Evolutionary conservation across 768 basidiomycete species (phyloP), one percentile per base, ranked within the genome.

Genomic region (Mycena kentingensis): DNA sequence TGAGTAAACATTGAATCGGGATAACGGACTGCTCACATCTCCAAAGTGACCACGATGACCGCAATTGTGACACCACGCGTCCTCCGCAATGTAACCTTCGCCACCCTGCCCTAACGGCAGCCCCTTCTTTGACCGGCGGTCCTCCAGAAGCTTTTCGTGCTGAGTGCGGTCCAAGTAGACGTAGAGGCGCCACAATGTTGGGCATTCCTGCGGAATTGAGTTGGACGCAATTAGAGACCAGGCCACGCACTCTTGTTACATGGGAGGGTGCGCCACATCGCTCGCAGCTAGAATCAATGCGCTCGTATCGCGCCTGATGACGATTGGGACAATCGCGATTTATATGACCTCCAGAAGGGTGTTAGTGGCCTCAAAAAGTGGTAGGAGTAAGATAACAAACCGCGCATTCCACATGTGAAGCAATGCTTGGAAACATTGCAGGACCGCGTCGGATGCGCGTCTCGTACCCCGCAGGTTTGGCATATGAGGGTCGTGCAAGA

Each of bases 41-140:
- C 90, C 90, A 65, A 87, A 79, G 67, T 93, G 90, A 3, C 88
- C 90, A 45, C 67, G 67, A 25, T 71, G 71, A 35, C 87, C 90
- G 58, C 90, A 93, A 59, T 88, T 88, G 64, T 90, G 89, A 65
- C 90, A 93, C 87, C 87, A 92, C 59, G 82, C 75, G 62, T 89
- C 88, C 28, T 69, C 67, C 4, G 80, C 86, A 48, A 92, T 84
- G 66, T 87, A 90, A 5, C 85, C 88, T 65, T 91, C 90, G 10
- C 89, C 87, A 13, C 90, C 89, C 49, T 84, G 63, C 11, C 89
- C 88, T 6, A 89, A 67, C 12, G 64, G 62, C 5, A 84, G 63
- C 3, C 70, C 64, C 36, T 73, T 77, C 63, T 78, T 87, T 24
- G 72, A 65, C 53, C 78, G 75, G 26, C 88, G 81, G 18, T 54